Conservation (phyloP, 768 basidiomycete species). For the Lactarius trivialis region DNA sequence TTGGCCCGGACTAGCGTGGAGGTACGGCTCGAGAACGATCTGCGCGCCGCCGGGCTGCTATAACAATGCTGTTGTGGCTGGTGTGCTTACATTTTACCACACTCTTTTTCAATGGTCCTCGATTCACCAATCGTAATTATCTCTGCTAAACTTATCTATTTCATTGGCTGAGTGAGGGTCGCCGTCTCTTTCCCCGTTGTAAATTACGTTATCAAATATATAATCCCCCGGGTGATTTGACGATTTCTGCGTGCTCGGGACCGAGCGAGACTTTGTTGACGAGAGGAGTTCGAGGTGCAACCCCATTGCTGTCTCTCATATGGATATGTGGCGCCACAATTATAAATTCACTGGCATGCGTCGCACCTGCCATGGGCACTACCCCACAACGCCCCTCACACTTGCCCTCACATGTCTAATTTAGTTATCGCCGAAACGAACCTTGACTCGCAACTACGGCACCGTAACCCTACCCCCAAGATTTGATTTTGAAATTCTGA, state of each 20-base stretch:
- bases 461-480: too few species aligned
- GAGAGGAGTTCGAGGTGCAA: background rate
- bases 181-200: slow-evolving; percentile 5
- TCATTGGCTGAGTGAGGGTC: background rate
- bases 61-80: background rate
- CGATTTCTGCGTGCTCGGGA: background rate
- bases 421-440: too few species aligned
- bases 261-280: background rate
- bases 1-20: slow-evolving; percentile 3
- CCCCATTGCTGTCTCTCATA: background rate
- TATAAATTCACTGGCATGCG: too few species aligned
- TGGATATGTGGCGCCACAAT: too few species aligned
- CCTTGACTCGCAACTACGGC: too few species aligned
- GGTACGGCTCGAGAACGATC: slow-evolving; percentile 15
- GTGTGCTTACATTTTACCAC: background rate
- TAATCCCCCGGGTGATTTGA: background rate
- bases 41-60: slow-evolving; percentile 21
- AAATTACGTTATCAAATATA: background rate
- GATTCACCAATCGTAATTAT: background rate
- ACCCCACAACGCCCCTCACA: too few species aligned
- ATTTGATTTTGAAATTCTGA: too few species aligned
- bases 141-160: background rate
- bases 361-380: too few species aligned
- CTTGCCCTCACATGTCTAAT: too few species aligned
- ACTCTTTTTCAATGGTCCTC: background rate